Evolutionary conservation across 2,329 filamentous ascomycete species (phyloP).

Genomic region (Penicillium sp.): DNA sequence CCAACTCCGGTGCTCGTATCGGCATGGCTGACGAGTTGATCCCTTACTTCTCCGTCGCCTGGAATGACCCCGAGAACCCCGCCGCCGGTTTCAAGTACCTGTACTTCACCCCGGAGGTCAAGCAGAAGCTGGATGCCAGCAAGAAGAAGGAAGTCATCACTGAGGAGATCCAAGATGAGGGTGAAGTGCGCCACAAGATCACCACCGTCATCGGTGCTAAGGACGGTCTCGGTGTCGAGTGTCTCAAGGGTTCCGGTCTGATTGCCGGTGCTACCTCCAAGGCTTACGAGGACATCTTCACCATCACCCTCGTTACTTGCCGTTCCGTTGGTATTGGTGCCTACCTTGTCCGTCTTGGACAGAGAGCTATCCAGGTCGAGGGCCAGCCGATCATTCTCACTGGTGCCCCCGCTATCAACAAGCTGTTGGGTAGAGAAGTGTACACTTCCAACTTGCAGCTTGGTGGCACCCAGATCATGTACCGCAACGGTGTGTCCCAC

Average conservation of each 20-base stretch:
- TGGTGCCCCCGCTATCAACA: conserved; percentile 94
- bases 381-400: conserved; percentile 98
- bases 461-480: conserved; percentile 99
- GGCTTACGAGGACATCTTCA: conserved; percentile 98
- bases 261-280: conserved; percentile 95
- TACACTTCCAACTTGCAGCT: conserved; percentile 99
- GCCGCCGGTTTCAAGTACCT: conserved; percentile 93
- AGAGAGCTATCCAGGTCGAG: conserved; percentile 97
- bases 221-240: conserved; percentile 95
- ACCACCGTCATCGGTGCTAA: conserved; percentile 86
- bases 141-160: conserved; percentile 72
- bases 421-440: conserved; percentile 91
- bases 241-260: conserved; percentile 88
- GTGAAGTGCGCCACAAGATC: conserved; percentile 87
- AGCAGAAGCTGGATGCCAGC: conserved; percentile 75
- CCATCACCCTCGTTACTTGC: conserved; percentile 92
- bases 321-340: conserved; percentile 98
- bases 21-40: conserved; percentile 95
- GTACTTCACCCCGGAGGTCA: conserved; percentile 77
- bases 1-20: conserved; percentile 95
- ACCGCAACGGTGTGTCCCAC: conserved; percentile 98
- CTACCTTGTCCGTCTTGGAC: conserved; percentile 93
- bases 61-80: conserved; percentile 75
- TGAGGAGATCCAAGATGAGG: conserved; percentile 73
- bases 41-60: conserved; percentile 92